Evolutionary conservation across 2,329 filamentous ascomycete species (phyloP), one percentile per base, ranked within the genome.

Genomic region (Claviceps sp.): DNA sequence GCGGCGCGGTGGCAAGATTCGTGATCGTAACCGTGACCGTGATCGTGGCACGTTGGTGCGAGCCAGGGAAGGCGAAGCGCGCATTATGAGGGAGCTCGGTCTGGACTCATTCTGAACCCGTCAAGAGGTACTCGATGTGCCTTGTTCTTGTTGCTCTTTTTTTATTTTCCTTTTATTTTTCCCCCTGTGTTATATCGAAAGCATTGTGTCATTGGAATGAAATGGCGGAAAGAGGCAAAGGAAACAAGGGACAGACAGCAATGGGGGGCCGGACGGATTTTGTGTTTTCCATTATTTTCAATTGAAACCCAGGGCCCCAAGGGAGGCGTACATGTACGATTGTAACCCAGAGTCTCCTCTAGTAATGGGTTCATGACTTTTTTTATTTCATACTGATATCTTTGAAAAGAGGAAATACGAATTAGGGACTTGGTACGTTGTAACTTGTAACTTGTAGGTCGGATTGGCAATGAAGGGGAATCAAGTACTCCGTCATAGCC

Each of bases 301-400:
- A 53, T 51, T 53, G 37, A 48, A 53, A 46, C 39, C 34, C 58
- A 53, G 51, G 54, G 52, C 54, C 54, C 55, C 30, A 34, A 34
- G 10, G 30, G 56, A 54, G 62, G 51, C 63, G 62, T 64, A 65
- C 58, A 60, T 68, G 65, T 68, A 68, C 65, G 62, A 68, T 68
- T 65, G 64, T 64, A 46, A 48, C 47, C 48, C 45, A 49, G 19
- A 47, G 49, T 55, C 54, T 57, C 53, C 58, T 54, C 54, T 50
- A 46, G 34, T 46, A 50, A 34, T 34, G 55, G 55, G 55, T 48
- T 50, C 49, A 55, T 26, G 10, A 30, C 11, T 17, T 47, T 38
- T 46, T 26, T 26, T 53, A 61, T 62, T 58, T 59, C 58, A 62
- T 60, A 34, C 43, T 56, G 60, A 59, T 60, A 59, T 60, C 60